Evolutionary conservation across 495 filamentous ascomycete genomes (phyloP).

Genomic region (Physcia stellaris): DNA sequence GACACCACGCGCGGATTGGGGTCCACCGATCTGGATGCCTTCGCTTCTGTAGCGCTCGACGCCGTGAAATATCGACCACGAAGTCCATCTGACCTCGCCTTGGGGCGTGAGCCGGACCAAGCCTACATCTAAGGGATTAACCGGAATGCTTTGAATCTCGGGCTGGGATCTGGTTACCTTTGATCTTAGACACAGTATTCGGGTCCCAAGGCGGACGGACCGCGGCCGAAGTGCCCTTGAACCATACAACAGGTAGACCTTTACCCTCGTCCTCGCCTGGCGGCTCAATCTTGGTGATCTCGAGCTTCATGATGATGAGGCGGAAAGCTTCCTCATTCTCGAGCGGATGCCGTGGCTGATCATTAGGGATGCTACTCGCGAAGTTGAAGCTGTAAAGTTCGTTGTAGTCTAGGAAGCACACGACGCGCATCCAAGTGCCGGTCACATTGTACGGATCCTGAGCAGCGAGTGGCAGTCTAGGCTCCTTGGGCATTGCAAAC

Average conservation of each 20-base stretch:
- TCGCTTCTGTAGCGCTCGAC: conserved; percentile 53
- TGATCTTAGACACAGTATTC: conserved; percentile 40
- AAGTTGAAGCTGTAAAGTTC: conserved; percentile 54
- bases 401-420: conserved; percentile 36
- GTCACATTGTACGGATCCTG: conserved; percentile 46
- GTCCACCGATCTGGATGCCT: conserved; percentile 49
- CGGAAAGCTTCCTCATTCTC: conserved; percentile 44
- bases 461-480: conserved; percentile 23
- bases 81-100: conserved; percentile 55
- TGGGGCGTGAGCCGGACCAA: conserved; percentile 44
- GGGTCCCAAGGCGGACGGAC: conserved; percentile 44
- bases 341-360: conserved; percentile 34
- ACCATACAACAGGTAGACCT: conserved; percentile 42
- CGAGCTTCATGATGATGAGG: conserved; percentile 48
- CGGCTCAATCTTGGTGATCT: conserved; percentile 35
- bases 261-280: conserved; percentile 36
- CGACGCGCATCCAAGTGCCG: conserved; percentile 42
- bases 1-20: conserved; percentile 41
- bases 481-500: no score
- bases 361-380: conserved; percentile 15
- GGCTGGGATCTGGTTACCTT: conserved; percentile 17
- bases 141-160: not conserved
- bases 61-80: conserved; percentile 43
- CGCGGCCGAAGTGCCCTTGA: conserved; percentile 38
- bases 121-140: conserved; percentile 25